Evolutionary conservation across 257 asterid genomes (phyloP).

Genomic region (Phtheirospermum japonicum): DNA sequence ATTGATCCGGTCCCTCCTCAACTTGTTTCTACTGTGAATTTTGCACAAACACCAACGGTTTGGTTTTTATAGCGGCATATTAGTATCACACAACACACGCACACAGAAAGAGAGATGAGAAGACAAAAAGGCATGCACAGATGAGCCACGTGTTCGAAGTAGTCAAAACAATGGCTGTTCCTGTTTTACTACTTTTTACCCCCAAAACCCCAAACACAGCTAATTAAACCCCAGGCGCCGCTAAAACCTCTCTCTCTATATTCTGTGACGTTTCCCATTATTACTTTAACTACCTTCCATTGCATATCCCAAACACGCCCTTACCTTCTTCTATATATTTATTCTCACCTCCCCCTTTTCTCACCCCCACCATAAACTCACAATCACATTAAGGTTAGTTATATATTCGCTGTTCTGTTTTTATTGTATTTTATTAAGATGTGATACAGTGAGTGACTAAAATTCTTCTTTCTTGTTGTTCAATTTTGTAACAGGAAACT

Average conservation of each 20-base stretch:
- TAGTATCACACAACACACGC: neutral
- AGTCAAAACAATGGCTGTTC: no score
- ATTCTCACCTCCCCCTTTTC: neutral
- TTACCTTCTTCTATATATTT: constrained; percentile 15
- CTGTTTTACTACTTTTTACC: no score
- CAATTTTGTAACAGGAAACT: constrained; percentile 1
- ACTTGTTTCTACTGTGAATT: constrained; percentile 11
- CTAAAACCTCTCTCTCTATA: no score
- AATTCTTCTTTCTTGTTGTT: neutral
- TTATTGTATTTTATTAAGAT: no score
- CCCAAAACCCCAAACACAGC: no score
- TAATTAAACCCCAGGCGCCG: no score
- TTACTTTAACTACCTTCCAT: neutral
- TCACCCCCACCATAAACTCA: neutral
- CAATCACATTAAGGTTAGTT: no score
- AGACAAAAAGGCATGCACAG: constrained; percentile 21
- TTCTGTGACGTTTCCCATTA: constrained; percentile 5
- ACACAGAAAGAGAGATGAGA: constrained; percentile 3
- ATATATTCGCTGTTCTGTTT: no score
- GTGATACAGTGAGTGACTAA: no score
- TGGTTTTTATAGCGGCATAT: no score
- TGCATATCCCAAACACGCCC: constrained; percentile 11
- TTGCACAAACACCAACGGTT: constrained; percentile 12
- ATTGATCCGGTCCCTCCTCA: constrained; percentile 1
- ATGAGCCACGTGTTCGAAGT: constrained; percentile 3